Percentiles rank a stretch among this genome's conserved stretches.
Conservation (phyloP, 1,139 yeast species). For the Sugiyamaella paludigena region DNA sequence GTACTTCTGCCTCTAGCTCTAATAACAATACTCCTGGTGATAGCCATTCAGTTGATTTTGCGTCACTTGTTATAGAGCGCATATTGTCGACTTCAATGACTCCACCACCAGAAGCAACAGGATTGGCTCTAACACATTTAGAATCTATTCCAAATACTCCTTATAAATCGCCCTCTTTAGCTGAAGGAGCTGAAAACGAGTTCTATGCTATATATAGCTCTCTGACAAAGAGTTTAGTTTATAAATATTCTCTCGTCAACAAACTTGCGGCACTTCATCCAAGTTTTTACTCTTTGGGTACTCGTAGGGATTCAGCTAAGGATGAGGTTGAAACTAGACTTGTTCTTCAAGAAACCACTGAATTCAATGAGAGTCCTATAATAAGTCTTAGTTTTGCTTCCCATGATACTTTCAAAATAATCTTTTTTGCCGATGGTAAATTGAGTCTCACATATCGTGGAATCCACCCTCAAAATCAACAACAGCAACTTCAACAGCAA, state of each 20-base stretch:
- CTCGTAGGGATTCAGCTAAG: conserved; percentile 17
- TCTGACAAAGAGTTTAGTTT: conserved; percentile 22
- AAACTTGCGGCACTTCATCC: conserved; percentile 36
- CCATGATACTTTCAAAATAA: conserved; percentile 26
- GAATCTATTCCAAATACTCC: conserved; percentile 30
- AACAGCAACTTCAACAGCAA: not conserved
- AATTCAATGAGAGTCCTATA: conserved; percentile 17
- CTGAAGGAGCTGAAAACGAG: conserved; percentile 40
- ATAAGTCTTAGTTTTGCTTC: conserved; percentile 22
- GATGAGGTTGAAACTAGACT: conserved; percentile 15
- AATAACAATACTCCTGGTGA: not conserved
- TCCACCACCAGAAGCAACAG: conserved; percentile 15
- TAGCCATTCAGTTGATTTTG: conserved; percentile 17
- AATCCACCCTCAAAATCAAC: conserved; percentile 11
- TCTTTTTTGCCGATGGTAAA: conserved; percentile 27
- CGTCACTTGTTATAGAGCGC: conserved; percentile 18
- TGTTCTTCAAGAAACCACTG: conserved; percentile 5
- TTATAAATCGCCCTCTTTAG: conserved; percentile 22
- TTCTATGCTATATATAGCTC: conserved; percentile 38
- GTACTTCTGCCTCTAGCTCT: conserved; percentile 5
- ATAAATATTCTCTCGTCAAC: conserved; percentile 27
- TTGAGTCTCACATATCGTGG: conserved; percentile 25
- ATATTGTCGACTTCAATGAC: conserved; percentile 17
- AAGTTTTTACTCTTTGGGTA: conserved; percentile 29
- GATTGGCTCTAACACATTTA: conserved; percentile 30